Conservation (phyloP, 768 basidiomycete genomes). For the Pleurotus eryngii region DNA sequence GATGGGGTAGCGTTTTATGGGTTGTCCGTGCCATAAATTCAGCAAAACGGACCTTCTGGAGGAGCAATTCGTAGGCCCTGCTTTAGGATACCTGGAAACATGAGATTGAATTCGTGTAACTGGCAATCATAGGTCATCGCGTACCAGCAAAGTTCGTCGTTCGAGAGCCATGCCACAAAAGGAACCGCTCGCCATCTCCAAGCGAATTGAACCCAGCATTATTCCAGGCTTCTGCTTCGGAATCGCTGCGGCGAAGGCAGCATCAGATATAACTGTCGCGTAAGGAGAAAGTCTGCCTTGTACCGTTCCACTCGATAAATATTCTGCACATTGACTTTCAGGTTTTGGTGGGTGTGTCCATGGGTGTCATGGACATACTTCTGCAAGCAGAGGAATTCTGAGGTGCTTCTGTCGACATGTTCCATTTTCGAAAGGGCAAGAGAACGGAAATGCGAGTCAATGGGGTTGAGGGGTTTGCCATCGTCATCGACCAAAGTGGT, state of each 20-base stretch:
- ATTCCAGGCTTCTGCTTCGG: constrained; percentile 36
- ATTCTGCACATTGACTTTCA: constrained; percentile 38
- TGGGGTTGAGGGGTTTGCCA: constrained; percentile 50
- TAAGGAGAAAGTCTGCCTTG: neutral
- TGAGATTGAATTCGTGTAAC: neutral
- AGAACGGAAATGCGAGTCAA: constrained; percentile 53
- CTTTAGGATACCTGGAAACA: constrained; percentile 45
- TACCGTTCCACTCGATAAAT: constrained; percentile 57
- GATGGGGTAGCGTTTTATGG: neutral
- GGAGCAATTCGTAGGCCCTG: constrained; percentile 65
- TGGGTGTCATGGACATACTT: constrained; percentile 53
- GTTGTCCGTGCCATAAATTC: neutral
- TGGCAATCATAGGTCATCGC: neutral
- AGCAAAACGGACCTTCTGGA: constrained; percentile 44
- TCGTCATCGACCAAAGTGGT: constrained; percentile 33
- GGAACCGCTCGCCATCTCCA: constrained; percentile 44
- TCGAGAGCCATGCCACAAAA: constrained; percentile 64
- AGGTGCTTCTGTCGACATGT: constrained; percentile 34
- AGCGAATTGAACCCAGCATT: constrained; percentile 42
- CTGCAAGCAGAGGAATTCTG: constrained; percentile 47
- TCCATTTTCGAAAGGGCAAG: constrained; percentile 51
- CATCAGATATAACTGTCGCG: too few relatives aligned
- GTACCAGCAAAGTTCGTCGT: constrained; percentile 61
- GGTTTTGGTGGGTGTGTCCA: constrained; percentile 49
- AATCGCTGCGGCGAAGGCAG: constrained; percentile 12